A percentile compares a stretch with the other conserved stretches of the same genome.
Evolutionary conservation across 257 asterid species (phyloP).

Genomic region (Forsythia suspensa): DNA sequence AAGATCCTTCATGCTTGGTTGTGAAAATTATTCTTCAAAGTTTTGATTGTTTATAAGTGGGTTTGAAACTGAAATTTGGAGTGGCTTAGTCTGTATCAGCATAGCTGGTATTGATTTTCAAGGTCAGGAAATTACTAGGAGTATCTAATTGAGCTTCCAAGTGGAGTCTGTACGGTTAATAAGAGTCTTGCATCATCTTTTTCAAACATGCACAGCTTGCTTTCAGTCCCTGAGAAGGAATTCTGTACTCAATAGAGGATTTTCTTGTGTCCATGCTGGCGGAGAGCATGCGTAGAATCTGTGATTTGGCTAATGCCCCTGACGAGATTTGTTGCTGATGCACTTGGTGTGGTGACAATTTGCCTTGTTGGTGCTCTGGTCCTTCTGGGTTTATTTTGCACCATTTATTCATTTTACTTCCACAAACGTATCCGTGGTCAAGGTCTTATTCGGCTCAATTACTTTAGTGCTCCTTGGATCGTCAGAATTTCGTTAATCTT

Average conservation of each 20-base stretch:
- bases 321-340: slow-evolving; percentile 77
- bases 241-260: slow-evolving; percentile 23
- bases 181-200: not conserved
- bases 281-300: slow-evolving; percentile 88
- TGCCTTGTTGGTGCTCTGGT: slow-evolving; percentile 60
- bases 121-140: slow-evolving; percentile 9
- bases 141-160: not conserved
- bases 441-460: slow-evolving; percentile 54
- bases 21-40: not conserved
- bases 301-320: slow-evolving; percentile 89
- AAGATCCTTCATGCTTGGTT: slow-evolving; percentile 11
- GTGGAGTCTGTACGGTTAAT: slow-evolving; percentile 6
- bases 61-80: slow-evolving; percentile 1
- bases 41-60: slow-evolving; percentile 7
- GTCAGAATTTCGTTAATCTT: slow-evolving; percentile 52
- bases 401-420: slow-evolving; percentile 57
- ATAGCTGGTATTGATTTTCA: not conserved
- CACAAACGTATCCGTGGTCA: slow-evolving; percentile 51
- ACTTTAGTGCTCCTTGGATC: slow-evolving; percentile 86
- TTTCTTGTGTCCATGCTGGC: slow-evolving; percentile 62
- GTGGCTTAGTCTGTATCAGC: not conserved
- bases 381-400: slow-evolving; percentile 65
- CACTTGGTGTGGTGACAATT: slow-evolving; percentile 88
- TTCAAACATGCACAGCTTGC: slow-evolving; percentile 1
- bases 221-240: slow-evolving; percentile 17